Percentiles rank a stretch among this genome's conserved stretches.
These are phyloP conservation scores for Cyanophora paradoxa DNA, from an alignment of 78 protist genomes.

Conservation along the genomic window DNA sequence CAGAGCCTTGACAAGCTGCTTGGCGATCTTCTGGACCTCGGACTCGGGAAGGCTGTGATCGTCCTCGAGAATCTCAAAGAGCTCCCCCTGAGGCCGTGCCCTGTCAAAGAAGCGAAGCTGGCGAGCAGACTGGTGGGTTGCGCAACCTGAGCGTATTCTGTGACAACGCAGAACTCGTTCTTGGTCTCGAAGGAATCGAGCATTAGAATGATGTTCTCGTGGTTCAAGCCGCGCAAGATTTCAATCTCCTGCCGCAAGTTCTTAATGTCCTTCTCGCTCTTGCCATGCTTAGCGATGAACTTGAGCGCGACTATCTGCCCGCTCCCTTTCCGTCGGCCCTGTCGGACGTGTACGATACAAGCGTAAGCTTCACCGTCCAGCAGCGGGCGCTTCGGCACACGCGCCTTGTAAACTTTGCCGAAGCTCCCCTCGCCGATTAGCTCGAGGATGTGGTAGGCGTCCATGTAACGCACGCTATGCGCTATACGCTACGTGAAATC, in stretches of 20 bases:
- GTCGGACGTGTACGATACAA: neutral
- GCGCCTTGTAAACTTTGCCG: constrained; percentile 67
- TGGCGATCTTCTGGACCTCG: constrained; percentile 53
- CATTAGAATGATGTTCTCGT: constrained; percentile 70
- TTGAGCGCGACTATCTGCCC: constrained; percentile 71
- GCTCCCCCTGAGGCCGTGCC: constrained; percentile 55
- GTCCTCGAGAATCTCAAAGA: constrained; percentile 64
- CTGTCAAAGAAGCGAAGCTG: neutral
- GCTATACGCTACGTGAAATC: too few species aligned
- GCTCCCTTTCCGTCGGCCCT: constrained; percentile 53
- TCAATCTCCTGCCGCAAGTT: constrained; percentile 66
- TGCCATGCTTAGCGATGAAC: constrained; percentile 63
- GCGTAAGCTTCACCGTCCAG: neutral
- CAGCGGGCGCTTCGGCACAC: neutral
- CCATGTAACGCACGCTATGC: too few species aligned
- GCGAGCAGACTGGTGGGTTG: neutral
- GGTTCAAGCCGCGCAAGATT: constrained; percentile 52
- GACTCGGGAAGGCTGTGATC: constrained; percentile 45
- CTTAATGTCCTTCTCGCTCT: constrained; percentile 57
- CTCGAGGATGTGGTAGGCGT: constrained; percentile 48
- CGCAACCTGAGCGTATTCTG: constrained; percentile 42
- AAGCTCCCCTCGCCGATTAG: constrained; percentile 83
- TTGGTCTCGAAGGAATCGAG: constrained; percentile 71
- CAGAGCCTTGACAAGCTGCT: constrained; percentile 65
- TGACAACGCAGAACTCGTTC: constrained; percentile 60